Percentiles rank a stretch among this genome's conserved stretches.
These are phyloP conservation scores for Sphaerobolus stellatus DNA, from an alignment of 1,284 basidiomycete species.

Conservation along the genomic window DNA sequence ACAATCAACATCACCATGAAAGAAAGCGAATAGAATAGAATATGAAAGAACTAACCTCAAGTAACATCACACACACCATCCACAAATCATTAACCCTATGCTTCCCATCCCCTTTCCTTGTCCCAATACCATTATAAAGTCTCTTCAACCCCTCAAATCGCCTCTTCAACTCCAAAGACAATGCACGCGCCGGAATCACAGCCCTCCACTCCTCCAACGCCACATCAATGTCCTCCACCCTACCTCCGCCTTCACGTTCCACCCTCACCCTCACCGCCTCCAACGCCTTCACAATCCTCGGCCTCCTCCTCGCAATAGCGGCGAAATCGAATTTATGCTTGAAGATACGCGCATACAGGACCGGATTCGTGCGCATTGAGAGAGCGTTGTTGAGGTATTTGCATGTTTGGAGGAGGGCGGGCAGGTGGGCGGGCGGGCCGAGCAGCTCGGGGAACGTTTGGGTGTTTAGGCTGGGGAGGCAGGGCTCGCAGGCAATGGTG, in stretches of 20 bases:
- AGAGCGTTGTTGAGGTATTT: slow-evolving; percentile 15
- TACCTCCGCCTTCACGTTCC: too few relatives aligned
- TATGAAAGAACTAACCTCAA: slow-evolving; percentile 32
- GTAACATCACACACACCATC: slow-evolving; percentile 52
- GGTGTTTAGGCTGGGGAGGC: too few relatives aligned
- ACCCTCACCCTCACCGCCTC: too few relatives aligned
- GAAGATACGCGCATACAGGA: slow-evolving; percentile 24
- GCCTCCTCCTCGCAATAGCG: slow-evolving; percentile 29
- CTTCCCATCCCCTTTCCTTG: not conserved
- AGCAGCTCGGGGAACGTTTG: too few relatives aligned
- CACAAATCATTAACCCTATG: slow-evolving; percentile 38
- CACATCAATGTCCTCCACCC: slow-evolving; percentile 21
- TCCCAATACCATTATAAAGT: slow-evolving; percentile 39
- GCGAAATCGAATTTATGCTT: slow-evolving; percentile 21
- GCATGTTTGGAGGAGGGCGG: slow-evolving; percentile 18
- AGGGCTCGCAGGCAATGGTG: too few relatives aligned
- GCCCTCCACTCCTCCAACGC: slow-evolving; percentile 26
- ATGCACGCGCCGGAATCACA: slow-evolving; percentile 23
- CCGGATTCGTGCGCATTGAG: slow-evolving; percentile 17
- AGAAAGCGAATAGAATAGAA: not conserved
- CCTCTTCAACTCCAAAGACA: slow-evolving; percentile 42
- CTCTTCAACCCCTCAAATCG: slow-evolving; percentile 55
- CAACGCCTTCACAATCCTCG: slow-evolving; percentile 16
- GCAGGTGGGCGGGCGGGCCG: slow-evolving; percentile 23
- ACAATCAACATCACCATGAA: not conserved